Evolutionary conservation across 2,329 filamentous ascomycete genomes (phyloP).

Genomic region (Alternaria brassicae): DNA sequence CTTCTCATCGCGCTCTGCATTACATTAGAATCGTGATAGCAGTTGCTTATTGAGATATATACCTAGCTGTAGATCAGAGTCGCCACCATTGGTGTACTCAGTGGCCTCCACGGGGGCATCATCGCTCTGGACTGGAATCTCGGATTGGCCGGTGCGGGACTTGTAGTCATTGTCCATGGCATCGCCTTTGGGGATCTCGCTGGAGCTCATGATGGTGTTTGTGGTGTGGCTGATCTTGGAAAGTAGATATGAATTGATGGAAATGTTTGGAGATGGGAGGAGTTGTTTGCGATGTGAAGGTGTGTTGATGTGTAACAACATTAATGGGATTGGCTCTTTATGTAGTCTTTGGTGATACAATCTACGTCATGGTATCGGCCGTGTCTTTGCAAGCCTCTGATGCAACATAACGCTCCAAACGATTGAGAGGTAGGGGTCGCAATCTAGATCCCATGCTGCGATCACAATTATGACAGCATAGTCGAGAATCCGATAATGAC

Average conservation of each 20-base stretch:
- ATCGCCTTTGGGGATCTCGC: constrained; percentile 44
- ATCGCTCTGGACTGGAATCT: constrained; percentile 58
- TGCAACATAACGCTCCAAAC: background rate
- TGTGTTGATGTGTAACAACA: background rate
- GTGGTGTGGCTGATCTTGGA: background rate
- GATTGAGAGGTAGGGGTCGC: background rate
- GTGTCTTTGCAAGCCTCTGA: background rate
- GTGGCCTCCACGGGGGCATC: constrained; percentile 52
- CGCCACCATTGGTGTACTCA: constrained; percentile 56
- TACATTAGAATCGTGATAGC: background rate
- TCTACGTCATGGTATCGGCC: constrained; percentile 4
- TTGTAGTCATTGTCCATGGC: constrained; percentile 56
- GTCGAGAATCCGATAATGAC: constrained; percentile 5
- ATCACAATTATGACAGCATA: constrained; percentile 34
- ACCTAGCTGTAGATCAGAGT: constrained; percentile 59
- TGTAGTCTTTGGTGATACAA: background rate
- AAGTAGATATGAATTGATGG: background rate
- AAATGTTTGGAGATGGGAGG: background rate
- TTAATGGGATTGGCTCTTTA: background rate
- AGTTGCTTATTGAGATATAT: constrained; percentile 15
- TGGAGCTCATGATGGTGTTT: constrained; percentile 39
- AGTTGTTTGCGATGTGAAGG: background rate
- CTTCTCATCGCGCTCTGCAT: constrained; percentile 55
- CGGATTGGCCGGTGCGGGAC: constrained; percentile 55
- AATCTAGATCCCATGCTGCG: background rate